Evolutionary conservation across 768 basidiomycete genomes (phyloP).

Genomic region (Hydnum rufescens): DNA sequence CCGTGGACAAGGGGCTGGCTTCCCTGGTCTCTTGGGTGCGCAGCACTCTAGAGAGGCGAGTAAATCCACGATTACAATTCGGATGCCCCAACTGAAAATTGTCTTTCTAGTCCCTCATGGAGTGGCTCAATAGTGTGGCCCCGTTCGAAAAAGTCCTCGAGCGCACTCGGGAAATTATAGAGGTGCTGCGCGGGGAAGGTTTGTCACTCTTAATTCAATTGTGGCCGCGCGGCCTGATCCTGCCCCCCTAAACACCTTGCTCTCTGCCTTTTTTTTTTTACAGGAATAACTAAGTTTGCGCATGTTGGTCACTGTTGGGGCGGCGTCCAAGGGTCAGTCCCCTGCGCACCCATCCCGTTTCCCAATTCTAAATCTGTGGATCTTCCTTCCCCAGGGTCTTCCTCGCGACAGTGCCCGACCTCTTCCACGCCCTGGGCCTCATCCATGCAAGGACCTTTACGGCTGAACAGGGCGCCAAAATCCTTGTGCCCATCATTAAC

Average conservation of each 20-base stretch:
- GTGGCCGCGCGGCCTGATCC: not conserved
- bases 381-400: not conserved
- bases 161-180: not conserved
- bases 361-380: not conserved
- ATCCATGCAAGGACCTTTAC: not conserved
- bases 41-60: too few relatives aligned
- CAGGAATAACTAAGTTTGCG: not conserved
- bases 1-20: too few relatives aligned
- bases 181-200: not conserved
- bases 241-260: not conserved
- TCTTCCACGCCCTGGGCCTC: not conserved
- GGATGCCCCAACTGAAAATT: too few relatives aligned
- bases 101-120: too few relatives aligned
- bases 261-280: not conserved
- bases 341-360: too few relatives aligned
- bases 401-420: not conserved
- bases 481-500: not conserved
- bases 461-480: not conserved
- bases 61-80: too few relatives aligned
- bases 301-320: not conserved
- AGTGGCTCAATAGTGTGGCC: too few relatives aligned
- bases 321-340: too few relatives aligned
- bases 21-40: too few relatives aligned
- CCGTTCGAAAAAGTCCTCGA: not conserved
- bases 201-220: not conserved